Percentiles rank a stretch among this genome's conserved stretches.
Evolutionary conservation across 352 stramenopile species (phyloP).

Genomic region (Globisporangium paroecandrum): DNA sequence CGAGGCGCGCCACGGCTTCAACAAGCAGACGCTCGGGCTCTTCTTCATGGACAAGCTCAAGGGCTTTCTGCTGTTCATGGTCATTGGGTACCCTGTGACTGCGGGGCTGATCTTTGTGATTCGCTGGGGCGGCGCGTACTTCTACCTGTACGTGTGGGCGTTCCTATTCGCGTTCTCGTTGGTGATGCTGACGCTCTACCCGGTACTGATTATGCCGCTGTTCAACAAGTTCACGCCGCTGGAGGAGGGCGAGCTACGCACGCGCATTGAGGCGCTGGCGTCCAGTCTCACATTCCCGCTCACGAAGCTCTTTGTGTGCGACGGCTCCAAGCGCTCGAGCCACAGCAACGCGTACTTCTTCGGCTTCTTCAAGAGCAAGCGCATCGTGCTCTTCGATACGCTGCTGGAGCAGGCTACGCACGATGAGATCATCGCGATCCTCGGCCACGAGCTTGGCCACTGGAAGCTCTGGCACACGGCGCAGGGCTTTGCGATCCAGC

Average conservation of each 20-base stretch:
- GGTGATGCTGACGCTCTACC: conserved; percentile 95
- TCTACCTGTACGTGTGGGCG: conserved; percentile 93
- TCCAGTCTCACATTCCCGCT: conserved; percentile 91
- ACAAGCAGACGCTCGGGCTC: conserved; percentile 93
- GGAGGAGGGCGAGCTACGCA: conserved; percentile 86
- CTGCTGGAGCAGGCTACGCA: conserved; percentile 91
- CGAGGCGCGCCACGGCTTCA: conserved; percentile 96
- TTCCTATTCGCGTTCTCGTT: conserved; percentile 94
- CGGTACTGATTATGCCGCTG: conserved; percentile 95
- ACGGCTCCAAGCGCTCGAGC: conserved; percentile 95
- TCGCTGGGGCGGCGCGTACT: conserved; percentile 63
- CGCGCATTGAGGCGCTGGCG: conserved; percentile 91
- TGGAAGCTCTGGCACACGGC: conserved; percentile 96
- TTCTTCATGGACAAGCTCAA: conserved; percentile 97
- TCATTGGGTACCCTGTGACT: conserved; percentile 69
- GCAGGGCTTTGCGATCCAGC: conserved; percentile 92
- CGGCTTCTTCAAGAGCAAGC: conserved; percentile 96
- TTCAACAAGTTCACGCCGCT: conserved; percentile 96
- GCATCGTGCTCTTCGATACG: conserved; percentile 97
- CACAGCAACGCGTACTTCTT: conserved; percentile 91
- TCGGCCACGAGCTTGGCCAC: conserved; percentile 96
- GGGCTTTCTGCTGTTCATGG: conserved; percentile 80
- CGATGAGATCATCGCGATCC: conserved; percentile 95
- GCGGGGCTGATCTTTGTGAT: conserved; percentile 69
- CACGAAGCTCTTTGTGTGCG: conserved; percentile 97